These are phyloP conservation scores for Alternaria postmessia DNA, from an alignment of 2,329 filamentous ascomycete genomes.

Conservation along the genomic window DNA sequence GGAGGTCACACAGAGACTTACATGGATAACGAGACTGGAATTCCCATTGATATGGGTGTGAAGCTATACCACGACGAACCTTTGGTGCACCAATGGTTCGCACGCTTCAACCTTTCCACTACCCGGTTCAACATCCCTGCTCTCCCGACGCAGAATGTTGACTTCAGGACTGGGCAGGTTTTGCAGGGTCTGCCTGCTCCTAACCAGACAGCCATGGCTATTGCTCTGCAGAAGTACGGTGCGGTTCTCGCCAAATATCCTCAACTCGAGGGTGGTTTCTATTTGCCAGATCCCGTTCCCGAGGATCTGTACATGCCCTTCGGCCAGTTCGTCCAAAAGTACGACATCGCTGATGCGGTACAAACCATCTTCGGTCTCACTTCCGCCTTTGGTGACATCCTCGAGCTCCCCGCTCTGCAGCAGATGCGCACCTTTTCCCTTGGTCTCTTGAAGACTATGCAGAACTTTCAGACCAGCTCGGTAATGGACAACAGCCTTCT, in stretches of 20 bases:
- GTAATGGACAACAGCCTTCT: slow-evolving; percentile 37
- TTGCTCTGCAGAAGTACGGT: slow-evolving; percentile 33
- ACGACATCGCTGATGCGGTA: slow-evolving; percentile 55
- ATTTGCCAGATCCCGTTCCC: slow-evolving; percentile 56
- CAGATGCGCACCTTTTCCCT: slow-evolving; percentile 13
- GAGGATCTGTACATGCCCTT: slow-evolving; percentile 60
- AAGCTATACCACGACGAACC: slow-evolving; percentile 50
- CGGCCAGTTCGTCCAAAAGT: slow-evolving; percentile 59
- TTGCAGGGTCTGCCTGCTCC: slow-evolving; percentile 14
- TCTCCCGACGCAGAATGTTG: slow-evolving; percentile 20
- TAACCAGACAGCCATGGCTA: slow-evolving; percentile 14
- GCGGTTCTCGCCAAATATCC: slow-evolving; percentile 31
- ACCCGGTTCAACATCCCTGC: neutral
- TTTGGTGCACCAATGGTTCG: slow-evolving; percentile 40
- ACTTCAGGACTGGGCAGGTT: slow-evolving; percentile 42
- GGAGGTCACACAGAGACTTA: slow-evolving; percentile 62
- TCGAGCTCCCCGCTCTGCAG: slow-evolving; percentile 52
- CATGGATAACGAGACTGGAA: slow-evolving; percentile 44
- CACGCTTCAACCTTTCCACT: slow-evolving; percentile 20
- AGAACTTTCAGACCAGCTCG: slow-evolving; percentile 18
- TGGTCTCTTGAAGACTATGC: slow-evolving; percentile 13
- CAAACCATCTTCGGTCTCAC: slow-evolving; percentile 41
- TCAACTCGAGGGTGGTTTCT: slow-evolving; percentile 50
- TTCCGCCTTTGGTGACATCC: slow-evolving; percentile 48
- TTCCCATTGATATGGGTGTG: slow-evolving; percentile 49